Evolutionary conservation across 495 filamentous ascomycete species (phyloP).

Genomic region (Apodospora peruviana): DNA sequence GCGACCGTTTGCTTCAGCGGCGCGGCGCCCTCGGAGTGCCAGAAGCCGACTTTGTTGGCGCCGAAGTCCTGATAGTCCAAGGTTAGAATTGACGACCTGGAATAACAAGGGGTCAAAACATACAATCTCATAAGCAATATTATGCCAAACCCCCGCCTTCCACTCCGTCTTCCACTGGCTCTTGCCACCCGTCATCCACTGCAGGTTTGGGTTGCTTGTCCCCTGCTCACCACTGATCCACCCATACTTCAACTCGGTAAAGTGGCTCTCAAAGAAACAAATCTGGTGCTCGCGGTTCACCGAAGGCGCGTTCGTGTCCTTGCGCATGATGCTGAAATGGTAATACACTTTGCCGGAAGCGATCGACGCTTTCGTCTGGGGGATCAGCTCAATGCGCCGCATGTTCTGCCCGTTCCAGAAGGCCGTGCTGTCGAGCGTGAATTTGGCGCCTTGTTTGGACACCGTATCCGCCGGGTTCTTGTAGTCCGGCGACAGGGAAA

Average conservation of each 20-base stretch:
- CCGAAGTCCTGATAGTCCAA: constrained; percentile 44
- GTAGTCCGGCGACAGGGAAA: constrained; percentile 43
- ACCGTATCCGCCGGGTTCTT: constrained; percentile 60
- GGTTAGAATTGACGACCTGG: neutral
- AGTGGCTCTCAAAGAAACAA: constrained; percentile 67
- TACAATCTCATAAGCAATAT: constrained; percentile 60
- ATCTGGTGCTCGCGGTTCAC: constrained; percentile 63
- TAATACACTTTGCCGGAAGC: constrained; percentile 59
- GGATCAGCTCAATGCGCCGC: constrained; percentile 55
- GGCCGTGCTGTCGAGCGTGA: constrained; percentile 57
- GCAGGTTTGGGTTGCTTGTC: constrained; percentile 43
- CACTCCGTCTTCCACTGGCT: constrained; percentile 39
- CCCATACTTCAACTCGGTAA: constrained; percentile 68
- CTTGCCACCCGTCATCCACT: constrained; percentile 40
- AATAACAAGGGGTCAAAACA: constrained; percentile 5
- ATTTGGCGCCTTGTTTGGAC: constrained; percentile 56
- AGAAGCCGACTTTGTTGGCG: constrained; percentile 56
- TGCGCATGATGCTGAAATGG: constrained; percentile 59
- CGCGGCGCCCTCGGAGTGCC: constrained; percentile 58
- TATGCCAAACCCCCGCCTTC: constrained; percentile 61
- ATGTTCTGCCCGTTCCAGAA: constrained; percentile 53
- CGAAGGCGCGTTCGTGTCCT: constrained; percentile 51
- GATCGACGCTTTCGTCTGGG: constrained; percentile 58
- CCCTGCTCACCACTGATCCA: constrained; percentile 54
- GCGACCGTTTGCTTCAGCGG: constrained; percentile 51